Evolutionary conservation across 768 basidiomycete genomes (phyloP), one percentile per base, ranked within the genome.

Genomic region (Kondoa subrosea): DNA sequence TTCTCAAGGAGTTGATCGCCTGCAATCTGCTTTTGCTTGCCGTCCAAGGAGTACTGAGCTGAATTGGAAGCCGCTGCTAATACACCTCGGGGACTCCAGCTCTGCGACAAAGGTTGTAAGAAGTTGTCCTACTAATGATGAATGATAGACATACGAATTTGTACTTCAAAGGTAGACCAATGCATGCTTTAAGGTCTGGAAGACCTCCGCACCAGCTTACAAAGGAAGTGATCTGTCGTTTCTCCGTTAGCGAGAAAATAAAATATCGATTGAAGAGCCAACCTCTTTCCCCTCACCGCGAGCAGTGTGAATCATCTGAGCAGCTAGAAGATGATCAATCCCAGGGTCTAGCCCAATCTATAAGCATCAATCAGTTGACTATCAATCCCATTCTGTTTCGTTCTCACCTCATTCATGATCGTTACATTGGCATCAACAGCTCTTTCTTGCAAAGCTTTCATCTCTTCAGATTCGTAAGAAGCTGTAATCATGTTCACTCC

Each of bases 11-110:
- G 73, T 21, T 81, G 74, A 15, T 81, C 76, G 1, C 84, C 84
- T 0, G 80, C 73, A 27, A 89, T 81, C 25, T 79, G 16, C 68
- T 76, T 81, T n/a, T 71, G 87, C 77, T 82, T 74, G 3, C 79
- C 79, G 32, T 79, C 71, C 29, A 90, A 78, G 73, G 82, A 81
- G 76, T 84, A 95, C 50, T 74, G 75, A 1, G 92, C 90, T 0
- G 78, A 76, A 71, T 92, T 89, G 67, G 85, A 76, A 0, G 88
- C 87, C 1, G 91, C 92, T 17, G 81, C 82, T 50, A 96, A 78
- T 4, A 93, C 91, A 3, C 89, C 91, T 67, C 85, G 81, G 0
- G 92, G 91, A 62, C 85, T 87, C 92, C 92, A 96, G 71, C 89
- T 80, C 16, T 78, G 63, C 61, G 57, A 21, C 15, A 57, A 16